Percentiles rank a stretch among this genome's conserved stretches.
Conservation (phyloP, 805 yeast genomes). For the Barnettozyma californica region DNA sequence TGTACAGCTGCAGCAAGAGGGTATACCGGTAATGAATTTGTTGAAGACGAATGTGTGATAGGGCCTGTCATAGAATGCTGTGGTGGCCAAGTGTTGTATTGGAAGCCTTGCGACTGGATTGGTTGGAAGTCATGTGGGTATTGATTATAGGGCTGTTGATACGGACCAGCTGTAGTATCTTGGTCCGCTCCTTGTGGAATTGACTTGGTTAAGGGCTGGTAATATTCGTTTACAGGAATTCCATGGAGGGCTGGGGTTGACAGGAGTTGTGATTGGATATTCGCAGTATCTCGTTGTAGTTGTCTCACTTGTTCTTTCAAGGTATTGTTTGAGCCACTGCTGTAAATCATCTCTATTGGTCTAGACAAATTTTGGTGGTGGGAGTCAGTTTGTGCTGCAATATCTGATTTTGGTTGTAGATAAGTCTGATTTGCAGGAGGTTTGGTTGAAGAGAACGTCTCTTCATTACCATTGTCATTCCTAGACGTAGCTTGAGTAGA, state of each 20-base stretch:
- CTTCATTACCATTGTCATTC: background rate
- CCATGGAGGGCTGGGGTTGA: background rate
- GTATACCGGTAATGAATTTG: background rate
- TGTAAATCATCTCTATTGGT: background rate
- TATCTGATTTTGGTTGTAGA: background rate
- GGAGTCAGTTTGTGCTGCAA: background rate
- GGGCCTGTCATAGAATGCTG: background rate
- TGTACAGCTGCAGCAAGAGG: background rate
- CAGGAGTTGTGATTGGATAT: conserved; percentile 17
- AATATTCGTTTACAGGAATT: background rate
- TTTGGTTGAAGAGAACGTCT: too few relatives aligned
- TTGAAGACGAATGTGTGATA: background rate
- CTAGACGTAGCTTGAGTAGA: background rate
- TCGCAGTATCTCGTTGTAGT: conserved; percentile 21
- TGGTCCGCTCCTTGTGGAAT: background rate
- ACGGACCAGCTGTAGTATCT: background rate
- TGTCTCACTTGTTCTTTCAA: conserved; percentile 20
- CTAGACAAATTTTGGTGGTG: background rate
- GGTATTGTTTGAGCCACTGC: background rate
- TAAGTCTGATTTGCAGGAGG: background rate
- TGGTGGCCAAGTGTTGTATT: background rate
- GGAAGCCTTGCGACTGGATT: background rate
- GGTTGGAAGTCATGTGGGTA: background rate
- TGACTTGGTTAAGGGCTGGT: background rate
- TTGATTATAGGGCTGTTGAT: background rate